Percentiles rank a stretch among this genome's conserved stretches.
These are phyloP conservation scores for Arabidopsis hybrid DNA, from an alignment of 441 rosid genomes.

Conservation along the genomic window DNA sequence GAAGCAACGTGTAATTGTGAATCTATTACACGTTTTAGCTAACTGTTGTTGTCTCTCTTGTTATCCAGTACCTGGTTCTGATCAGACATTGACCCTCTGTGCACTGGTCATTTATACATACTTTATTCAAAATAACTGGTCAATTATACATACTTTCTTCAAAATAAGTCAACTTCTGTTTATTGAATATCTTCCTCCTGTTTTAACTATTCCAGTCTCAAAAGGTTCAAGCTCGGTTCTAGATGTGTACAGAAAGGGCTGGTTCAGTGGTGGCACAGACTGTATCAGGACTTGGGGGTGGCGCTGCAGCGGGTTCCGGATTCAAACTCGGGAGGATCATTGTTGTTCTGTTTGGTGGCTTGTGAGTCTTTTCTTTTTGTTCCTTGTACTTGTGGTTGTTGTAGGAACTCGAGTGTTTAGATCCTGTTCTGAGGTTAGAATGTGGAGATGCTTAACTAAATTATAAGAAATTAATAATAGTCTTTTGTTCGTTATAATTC, in stretches of 20 bases:
- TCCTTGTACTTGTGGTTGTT: conserved; percentile 36
- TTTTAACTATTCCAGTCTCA: too few relatives aligned
- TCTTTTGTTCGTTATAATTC: not conserved
- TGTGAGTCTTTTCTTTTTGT: conserved; percentile 22
- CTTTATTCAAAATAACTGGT: too few relatives aligned
- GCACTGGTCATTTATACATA: too few relatives aligned
- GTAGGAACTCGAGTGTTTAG: conserved; percentile 35
- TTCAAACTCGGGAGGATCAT: conserved; percentile 1
- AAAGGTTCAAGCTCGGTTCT: not conserved
- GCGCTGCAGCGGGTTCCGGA: not conserved
- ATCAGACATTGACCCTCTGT: too few relatives aligned
- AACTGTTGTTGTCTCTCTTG: too few relatives aligned
- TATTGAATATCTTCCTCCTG: too few relatives aligned
- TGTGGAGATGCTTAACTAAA: conserved; percentile 17
- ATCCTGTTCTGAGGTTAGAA: conserved; percentile 15
- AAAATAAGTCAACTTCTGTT: too few relatives aligned
- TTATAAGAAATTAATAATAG: not conserved
- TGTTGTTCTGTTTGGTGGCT: conserved; percentile 28
- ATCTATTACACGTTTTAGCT: too few relatives aligned
- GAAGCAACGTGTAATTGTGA: too few relatives aligned
- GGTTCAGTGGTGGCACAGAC: conserved; percentile 25
- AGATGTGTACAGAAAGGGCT: conserved; percentile 28
- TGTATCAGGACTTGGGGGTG: conserved; percentile 13
- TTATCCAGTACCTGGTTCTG: too few relatives aligned
- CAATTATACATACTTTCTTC: too few relatives aligned